A percentile compares a stretch with the other conserved stretches of the same genome.
phyloP scores from a whole-genome alignment of 2,329 filamentous ascomycete species.

The Colletotrichum sp. region DNA sequence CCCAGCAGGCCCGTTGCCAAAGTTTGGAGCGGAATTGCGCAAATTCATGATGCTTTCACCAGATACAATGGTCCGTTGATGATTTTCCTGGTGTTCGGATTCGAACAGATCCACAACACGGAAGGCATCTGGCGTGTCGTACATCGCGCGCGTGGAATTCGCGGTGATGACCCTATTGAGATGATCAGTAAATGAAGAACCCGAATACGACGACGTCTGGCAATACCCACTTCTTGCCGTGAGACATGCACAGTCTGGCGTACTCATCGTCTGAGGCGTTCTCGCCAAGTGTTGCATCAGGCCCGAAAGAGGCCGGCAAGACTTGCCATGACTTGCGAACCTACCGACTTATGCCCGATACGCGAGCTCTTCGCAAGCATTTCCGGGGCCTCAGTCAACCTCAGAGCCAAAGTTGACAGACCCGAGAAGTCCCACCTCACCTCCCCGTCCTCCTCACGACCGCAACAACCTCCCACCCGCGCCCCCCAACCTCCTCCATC shows the following conservation, averaged over 20 bases:
- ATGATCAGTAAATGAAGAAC: not conserved
- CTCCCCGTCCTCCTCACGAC: not conserved
- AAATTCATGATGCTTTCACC: not conserved
- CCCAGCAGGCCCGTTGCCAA: too few relatives aligned
- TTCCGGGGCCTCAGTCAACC: too few relatives aligned
- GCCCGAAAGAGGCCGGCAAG: not conserved
- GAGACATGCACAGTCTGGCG: not conserved
- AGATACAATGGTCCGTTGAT: rapidly evolving
- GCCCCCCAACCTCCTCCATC: constrained; percentile 6
- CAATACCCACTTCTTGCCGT: not conserved
- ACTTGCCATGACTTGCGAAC: not conserved
- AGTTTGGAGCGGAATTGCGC: too few relatives aligned
- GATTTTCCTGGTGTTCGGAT: not conserved
- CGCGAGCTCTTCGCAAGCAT: not conserved
- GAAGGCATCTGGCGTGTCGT: too few relatives aligned
- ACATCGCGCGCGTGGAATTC: not conserved
- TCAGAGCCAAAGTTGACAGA: too few relatives aligned
- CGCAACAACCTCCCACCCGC: constrained; percentile 9
- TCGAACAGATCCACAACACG: not conserved
- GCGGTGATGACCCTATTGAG: not conserved
- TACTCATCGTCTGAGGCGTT: not conserved
- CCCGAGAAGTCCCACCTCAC: not conserved
- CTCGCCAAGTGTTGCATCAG: not conserved
- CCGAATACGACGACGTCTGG: not conserved
- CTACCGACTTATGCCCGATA: not conserved